Evolutionary conservation across 805 yeast genomes (phyloP), one percentile per base, ranked within the genome.

Genomic region (Crinitomyces ghanaensis): DNA sequence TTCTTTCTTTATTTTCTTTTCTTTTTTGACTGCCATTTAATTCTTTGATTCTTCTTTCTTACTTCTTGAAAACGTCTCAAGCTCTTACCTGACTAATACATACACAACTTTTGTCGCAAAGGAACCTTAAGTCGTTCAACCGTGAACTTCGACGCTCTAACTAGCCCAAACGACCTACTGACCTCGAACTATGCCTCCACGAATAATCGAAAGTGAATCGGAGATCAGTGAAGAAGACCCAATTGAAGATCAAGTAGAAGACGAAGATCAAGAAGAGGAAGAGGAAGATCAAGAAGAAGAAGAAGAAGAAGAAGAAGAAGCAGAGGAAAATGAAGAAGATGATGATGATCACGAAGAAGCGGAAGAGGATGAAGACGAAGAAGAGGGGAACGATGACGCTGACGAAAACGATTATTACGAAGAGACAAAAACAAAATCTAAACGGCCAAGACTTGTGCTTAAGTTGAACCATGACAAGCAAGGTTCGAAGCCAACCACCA

Each of bases 331-430:
- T 2, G 44, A 36, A 13, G 43, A 32, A 3, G 39, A 38, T 1
- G 43, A 38, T 4, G 40, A 25, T 3, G 39, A 30, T 2, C 43
- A 28, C 2, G 35, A 36, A 2, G 37, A 21, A 2, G 45, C 36
- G 6, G 39, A 35, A 2, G 35, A 26, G 9, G 37, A 35, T 2
- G 39, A 34, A 11, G 50, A 45, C 21, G 54, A 50, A 13, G 56
- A 47, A 9, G 58, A 55, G 2, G 46, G 41, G 23, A 43, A 40
- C 5, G 43, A 33, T 9, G 50, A 45, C 21, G 53, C 49, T 12
- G 56, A 48, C 9, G 58, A 55, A 12, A 50, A 51, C 7, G 45
- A 42, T 16, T 47, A 38, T 16, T 45, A 41, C 26, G 45, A 19
- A n/a, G 35, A 32, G 48, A 33, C 11, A 35, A 30, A 9, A 21